Evolutionary conservation across 2,329 filamentous ascomycete genomes (phyloP).

Genomic region (Scortechinia acanthostroma): DNA sequence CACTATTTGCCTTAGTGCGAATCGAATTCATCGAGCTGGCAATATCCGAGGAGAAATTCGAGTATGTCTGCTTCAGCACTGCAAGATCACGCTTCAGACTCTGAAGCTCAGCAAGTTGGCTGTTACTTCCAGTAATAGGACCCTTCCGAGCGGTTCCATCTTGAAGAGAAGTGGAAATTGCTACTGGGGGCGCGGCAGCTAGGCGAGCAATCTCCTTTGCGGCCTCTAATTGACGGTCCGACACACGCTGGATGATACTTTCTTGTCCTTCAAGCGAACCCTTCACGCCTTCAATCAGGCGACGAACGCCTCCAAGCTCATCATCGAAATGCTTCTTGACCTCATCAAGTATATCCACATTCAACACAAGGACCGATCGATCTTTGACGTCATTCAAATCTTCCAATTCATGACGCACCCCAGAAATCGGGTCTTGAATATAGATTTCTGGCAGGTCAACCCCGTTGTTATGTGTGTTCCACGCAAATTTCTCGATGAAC

Average conservation of each 20-base stretch:
- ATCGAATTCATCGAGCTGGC: slow-evolving; percentile 80
- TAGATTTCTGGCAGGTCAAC: slow-evolving; percentile 93
- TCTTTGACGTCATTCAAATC: slow-evolving; percentile 91
- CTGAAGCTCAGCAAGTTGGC: slow-evolving; percentile 70
- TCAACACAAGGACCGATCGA: slow-evolving; percentile 86
- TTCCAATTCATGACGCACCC: slow-evolving; percentile 92
- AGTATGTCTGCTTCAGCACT: slow-evolving; percentile 86
- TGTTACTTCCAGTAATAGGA: slow-evolving; percentile 12
- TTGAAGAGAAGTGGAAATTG: slow-evolving; percentile 28
- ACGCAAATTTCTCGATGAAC: slow-evolving; percentile 98
- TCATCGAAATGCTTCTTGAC: slow-evolving; percentile 96
- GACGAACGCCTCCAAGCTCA: slow-evolving; percentile 71
- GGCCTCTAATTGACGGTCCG: slow-evolving; percentile 82
- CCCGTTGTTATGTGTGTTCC: slow-evolving; percentile 94
- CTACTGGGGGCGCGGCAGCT: slow-evolving; percentile 32
- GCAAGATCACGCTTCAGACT: slow-evolving; percentile 81
- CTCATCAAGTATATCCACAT: slow-evolving; percentile 87
- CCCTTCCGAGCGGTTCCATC: not conserved
- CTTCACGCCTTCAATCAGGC: slow-evolving; percentile 79
- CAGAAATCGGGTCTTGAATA: slow-evolving; percentile 90
- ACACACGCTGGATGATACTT: slow-evolving; percentile 74
- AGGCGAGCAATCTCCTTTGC: slow-evolving; percentile 74
- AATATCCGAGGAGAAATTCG: slow-evolving; percentile 81
- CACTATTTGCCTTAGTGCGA: slow-evolving; percentile 71
- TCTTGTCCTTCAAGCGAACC: slow-evolving; percentile 79